Conservation (phyloP, 1,139 yeast genomes). For the Kodamaea suecica region DNA sequence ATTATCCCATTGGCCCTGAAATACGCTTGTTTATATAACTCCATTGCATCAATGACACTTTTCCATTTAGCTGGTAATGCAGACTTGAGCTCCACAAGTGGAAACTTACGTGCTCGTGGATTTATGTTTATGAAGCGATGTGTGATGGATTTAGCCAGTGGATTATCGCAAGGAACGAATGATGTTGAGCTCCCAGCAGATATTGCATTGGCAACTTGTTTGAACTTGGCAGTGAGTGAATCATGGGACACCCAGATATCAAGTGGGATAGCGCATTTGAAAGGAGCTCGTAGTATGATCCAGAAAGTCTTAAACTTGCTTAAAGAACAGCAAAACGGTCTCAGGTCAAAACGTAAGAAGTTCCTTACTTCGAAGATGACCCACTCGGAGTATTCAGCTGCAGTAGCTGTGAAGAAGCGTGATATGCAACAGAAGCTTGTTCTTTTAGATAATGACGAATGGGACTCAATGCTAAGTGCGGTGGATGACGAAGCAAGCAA, state of each 20-base stretch:
- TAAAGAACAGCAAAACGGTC: slow-evolving; percentile 23
- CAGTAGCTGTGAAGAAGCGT: slow-evolving; percentile 14
- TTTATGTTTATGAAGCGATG: slow-evolving; percentile 58
- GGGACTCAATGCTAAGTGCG: slow-evolving; percentile 29
- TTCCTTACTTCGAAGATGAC: slow-evolving; percentile 12
- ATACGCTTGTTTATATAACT: slow-evolving; percentile 56
- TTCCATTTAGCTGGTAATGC: slow-evolving; percentile 54
- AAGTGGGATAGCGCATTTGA: slow-evolving; percentile 64
- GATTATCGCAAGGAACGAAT: slow-evolving; percentile 36
- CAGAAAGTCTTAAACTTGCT: slow-evolving; percentile 40
- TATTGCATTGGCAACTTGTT: slow-evolving; percentile 61
- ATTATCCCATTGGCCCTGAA: slow-evolving; percentile 53
- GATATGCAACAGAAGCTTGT: slow-evolving; percentile 27
- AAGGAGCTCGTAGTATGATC: slow-evolving; percentile 65
- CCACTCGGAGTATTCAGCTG: slow-evolving; percentile 15
- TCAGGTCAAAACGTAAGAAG: slow-evolving; percentile 15
- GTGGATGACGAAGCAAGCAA: slow-evolving; percentile 8
- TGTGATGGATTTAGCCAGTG: slow-evolving; percentile 56
- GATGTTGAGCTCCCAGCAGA: slow-evolving; percentile 51
- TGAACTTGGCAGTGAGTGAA: slow-evolving; percentile 62
- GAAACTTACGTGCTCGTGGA: slow-evolving; percentile 46
- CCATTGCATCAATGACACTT: slow-evolving; percentile 63
- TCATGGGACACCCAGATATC: slow-evolving; percentile 67
- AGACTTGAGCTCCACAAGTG: slow-evolving; percentile 35
- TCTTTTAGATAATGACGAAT: slow-evolving; percentile 33